Percentiles rank a stretch among this genome's conserved stretches.
Evolutionary conservation across 306 rosid species (phyloP).

Genomic region (Rosa multiflora): DNA sequence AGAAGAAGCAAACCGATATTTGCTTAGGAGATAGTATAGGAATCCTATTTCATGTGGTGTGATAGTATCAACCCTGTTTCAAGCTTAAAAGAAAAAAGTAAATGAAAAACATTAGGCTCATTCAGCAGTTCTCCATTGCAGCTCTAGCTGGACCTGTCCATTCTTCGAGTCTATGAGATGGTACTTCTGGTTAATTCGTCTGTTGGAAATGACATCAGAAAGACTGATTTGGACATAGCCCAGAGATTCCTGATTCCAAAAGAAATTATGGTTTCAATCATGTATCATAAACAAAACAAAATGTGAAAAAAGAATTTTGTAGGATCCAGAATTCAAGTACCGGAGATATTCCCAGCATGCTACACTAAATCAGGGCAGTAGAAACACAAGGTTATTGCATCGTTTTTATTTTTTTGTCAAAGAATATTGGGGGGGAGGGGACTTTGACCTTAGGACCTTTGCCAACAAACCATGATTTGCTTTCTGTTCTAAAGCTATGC

Average conservation of each 20-base stretch:
- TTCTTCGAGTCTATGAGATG: conserved; percentile 94
- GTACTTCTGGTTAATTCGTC: conserved; percentile 70
- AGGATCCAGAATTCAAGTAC: not conserved
- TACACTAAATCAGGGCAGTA: not conserved
- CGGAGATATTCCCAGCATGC: not conserved
- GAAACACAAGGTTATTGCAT: not conserved
- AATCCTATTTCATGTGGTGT: not conserved
- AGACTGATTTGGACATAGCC: conserved; percentile 73
- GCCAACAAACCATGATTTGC: not conserved
- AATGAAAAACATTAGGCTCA: conserved; percentile 8
- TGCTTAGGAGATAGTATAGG: conserved; percentile 23
- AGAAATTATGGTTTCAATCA: not conserved
- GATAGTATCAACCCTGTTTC: not conserved
- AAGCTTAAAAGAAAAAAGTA: not conserved
- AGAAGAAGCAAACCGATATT: not conserved
- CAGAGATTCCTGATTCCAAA: conserved; percentile 58
- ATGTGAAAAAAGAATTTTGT: not conserved
- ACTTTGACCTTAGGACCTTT: not conserved
- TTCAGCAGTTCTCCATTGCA: conserved; percentile 75
- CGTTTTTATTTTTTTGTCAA: not conserved
- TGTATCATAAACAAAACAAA: not conserved
- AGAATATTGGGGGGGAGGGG: not conserved
- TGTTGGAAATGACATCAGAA: conserved; percentile 67
- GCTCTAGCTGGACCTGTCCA: conserved; percentile 79
- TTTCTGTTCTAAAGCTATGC: not conserved